Conservation (phyloP, 2,329 filamentous ascomycete species). For the Rutstroemia sp. region DNA sequence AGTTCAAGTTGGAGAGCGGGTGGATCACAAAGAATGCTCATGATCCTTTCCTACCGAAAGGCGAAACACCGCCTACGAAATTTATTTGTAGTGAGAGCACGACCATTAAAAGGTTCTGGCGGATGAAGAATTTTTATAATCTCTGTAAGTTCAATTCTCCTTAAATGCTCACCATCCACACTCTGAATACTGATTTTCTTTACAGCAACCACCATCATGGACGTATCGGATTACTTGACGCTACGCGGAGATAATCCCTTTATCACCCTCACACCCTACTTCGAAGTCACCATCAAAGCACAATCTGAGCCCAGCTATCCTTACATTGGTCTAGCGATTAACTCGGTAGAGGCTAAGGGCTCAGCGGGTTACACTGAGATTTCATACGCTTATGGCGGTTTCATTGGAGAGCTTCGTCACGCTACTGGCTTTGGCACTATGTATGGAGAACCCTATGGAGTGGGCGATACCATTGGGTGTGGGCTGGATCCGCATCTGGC, state of each 20-base stretch:
- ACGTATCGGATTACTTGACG: neutral
- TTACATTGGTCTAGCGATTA: neutral
- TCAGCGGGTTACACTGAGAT: neutral
- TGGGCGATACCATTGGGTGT: neutral
- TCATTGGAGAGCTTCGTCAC: neutral
- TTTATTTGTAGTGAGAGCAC: neutral
- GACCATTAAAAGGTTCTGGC: neutral
- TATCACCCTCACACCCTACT: neutral
- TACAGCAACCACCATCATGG: neutral
- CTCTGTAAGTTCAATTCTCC: neutral
- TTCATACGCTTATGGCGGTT: neutral
- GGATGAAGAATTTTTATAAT: neutral
- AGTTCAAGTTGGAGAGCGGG: neutral
- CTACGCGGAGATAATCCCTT: neutral
- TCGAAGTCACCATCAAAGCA: neutral
- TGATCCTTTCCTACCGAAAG: neutral
- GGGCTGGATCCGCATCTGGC: neutral
- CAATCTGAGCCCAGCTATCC: neutral
- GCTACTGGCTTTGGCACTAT: neutral
- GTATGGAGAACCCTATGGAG: neutral
- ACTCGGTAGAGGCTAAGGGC: neutral
- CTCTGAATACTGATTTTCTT: neutral
- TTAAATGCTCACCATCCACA: neutral
- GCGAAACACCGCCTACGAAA: neutral
- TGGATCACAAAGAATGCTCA: neutral